Base-by-base conservation (phyloP, 2,329 filamentous ascomycete species). In the Coccinonectria pachysandricola region DNA sequence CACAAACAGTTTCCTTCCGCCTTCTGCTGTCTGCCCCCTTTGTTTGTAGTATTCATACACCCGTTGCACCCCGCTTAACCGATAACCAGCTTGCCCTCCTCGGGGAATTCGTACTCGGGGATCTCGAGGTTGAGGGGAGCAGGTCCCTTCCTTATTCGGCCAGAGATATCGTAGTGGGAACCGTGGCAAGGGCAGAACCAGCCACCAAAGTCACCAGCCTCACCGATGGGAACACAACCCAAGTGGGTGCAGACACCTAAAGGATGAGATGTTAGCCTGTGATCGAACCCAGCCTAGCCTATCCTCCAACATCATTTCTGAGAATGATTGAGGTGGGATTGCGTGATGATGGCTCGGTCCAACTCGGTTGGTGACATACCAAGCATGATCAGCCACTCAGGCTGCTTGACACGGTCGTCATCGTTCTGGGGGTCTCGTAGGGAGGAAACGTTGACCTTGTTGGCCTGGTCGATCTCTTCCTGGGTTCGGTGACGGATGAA, bases 171-270 rank as follows among this genome's bases (percentile, higher is more conserved):
- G 76, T 98, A 98, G 73, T 98, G 91, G 48, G 87, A 95, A 62
- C 91, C 91, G 75, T 98, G 91, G 82, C 91, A 98, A 43, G 91
- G 91, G 72, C 91, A 98, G 81, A 98, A 98, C 91, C 91, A 98
- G 56, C 91, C 91, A 58, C 91, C 91, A 53, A 70, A 98, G 64
- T 98, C 92, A 60, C 91, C 91, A 42, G 91, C 85, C 71, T 98
- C 91, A 53, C 92, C 91, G 52, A 98, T 98, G 56, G 91, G 91
- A 48, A 98, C 91, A 75, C 91, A 98, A 65, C 91, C 91, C 56
- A 98, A 70, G 65, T 98, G 91, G 53, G 91, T 98, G 81, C 91
- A 98, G 63, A 98, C 88, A 65, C 86, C 84, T 88, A 29, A n/a
- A 15, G 19, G 4, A 15, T 24, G 12, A 4, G 5, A 30, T 12